Conservation (phyloP, 352 stramenopile species). For the Phytopythium helicoides region DNA sequence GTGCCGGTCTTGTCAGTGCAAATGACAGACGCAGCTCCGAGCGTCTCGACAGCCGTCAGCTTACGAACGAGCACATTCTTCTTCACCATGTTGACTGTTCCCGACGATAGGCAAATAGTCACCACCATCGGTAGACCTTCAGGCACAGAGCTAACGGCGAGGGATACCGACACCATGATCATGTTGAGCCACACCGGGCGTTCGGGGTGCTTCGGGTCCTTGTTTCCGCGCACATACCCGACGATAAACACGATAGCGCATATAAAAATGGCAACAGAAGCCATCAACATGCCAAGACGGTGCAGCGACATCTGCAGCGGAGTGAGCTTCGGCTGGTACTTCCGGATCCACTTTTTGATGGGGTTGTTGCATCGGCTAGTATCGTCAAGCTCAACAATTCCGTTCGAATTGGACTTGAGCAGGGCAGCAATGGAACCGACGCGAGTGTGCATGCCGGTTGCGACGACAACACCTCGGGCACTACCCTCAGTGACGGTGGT, state of each 20-base stretch:
- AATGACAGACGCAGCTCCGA: conserved; percentile 82
- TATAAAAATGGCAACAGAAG: conserved; percentile 81
- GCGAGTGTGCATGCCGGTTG: conserved; percentile 71
- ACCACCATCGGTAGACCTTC: conserved; percentile 41
- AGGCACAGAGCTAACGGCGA: conserved; percentile 39
- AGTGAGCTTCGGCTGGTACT: conserved; percentile 75
- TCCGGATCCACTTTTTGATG: conserved; percentile 46
- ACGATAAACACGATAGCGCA: conserved; percentile 90
- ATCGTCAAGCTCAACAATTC: conserved; percentile 4
- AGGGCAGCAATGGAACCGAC: conserved; percentile 68
- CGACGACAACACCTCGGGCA: conserved; percentile 62
- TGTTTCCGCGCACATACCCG: conserved; percentile 56
- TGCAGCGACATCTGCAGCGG: conserved; percentile 92
- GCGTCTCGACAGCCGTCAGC: conserved; percentile 47
- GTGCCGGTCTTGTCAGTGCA: conserved; percentile 92
- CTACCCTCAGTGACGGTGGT: conserved; percentile 83
- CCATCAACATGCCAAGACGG: conserved; percentile 92
- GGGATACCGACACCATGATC: conserved; percentile 88
- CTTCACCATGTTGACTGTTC: conserved; percentile 34
- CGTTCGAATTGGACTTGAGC: conserved; percentile 41
- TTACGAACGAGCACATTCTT: conserved; percentile 58
- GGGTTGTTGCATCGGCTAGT: conserved; percentile 52
- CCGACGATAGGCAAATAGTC: conserved; percentile 38
- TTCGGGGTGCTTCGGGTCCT: conserved; percentile 54
- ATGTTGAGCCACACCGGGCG: conserved; percentile 85